These are phyloP conservation scores for Neopestalotiopsis clavispora DNA, from an alignment of 2,329 filamentous ascomycete genomes.

Conservation along the genomic window DNA sequence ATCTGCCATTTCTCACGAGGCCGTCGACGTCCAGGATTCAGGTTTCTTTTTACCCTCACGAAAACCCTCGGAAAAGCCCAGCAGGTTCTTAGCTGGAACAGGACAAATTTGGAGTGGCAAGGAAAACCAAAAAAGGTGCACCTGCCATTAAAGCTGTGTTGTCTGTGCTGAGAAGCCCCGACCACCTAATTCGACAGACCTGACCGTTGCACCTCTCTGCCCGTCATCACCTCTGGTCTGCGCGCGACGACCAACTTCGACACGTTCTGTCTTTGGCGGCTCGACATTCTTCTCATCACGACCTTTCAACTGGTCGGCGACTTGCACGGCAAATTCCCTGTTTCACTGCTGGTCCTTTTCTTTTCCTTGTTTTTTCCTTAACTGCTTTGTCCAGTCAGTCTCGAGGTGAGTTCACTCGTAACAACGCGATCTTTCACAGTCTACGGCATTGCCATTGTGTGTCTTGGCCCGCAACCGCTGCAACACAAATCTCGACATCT, in stretches of 20 bases:
- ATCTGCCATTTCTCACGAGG: conserved; percentile 26
- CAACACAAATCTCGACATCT: neutral
- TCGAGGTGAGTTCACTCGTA: conserved; percentile 7
- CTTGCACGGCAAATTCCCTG: neutral
- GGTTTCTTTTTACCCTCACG: conserved; percentile 21
- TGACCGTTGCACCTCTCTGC: neutral
- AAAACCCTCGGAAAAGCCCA: neutral
- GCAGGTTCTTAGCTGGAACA: neutral
- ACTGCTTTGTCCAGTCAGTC: conserved; percentile 4
- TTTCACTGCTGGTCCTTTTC: neutral
- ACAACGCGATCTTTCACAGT: neutral
- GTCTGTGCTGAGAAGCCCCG: conserved; percentile 13
- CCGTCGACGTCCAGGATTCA: conserved; percentile 32
- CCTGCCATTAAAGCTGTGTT: conserved; percentile 14
- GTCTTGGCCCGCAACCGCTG: neutral
- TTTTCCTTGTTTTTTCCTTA: neutral
- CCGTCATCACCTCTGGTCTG: neutral
- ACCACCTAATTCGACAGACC: neutral
- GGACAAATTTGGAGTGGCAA: neutral
- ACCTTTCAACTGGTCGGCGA: neutral
- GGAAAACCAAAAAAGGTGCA: neutral
- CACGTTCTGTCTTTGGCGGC: neutral
- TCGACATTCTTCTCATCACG: neutral
- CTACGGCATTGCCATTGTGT: neutral
- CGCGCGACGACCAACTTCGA: neutral